Conservation (phyloP, 495 filamentous ascomycete genomes). For the Penicillium flavigenum region DNA sequence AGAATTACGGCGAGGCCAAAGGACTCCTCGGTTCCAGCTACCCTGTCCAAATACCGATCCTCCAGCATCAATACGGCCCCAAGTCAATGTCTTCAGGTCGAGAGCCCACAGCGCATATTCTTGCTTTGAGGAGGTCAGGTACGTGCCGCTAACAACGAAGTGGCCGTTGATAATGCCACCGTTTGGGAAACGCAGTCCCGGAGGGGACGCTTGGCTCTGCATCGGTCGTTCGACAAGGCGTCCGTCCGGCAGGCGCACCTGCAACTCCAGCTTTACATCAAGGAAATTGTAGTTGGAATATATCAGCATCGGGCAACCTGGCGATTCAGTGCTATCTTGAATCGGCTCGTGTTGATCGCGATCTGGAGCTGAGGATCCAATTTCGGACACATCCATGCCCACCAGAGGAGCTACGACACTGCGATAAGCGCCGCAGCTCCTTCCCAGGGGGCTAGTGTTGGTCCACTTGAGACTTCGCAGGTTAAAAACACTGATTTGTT, state of each 20-base stretch:
- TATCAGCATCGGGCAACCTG: conserved; percentile 85
- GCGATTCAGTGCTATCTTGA: conserved; percentile 40
- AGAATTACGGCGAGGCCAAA: conserved; percentile 89
- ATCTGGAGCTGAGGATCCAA: conserved; percentile 57
- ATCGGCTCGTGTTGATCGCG: conserved; percentile 38
- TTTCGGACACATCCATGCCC: conserved; percentile 63
- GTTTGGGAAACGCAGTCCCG: conserved; percentile 91
- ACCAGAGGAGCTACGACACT: conserved; percentile 88
- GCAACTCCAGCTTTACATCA: conserved; percentile 92
- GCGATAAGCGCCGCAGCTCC: conserved; percentile 92
- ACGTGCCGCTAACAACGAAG: conserved; percentile 95
- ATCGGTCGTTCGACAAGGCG: conserved; percentile 83
- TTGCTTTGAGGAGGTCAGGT: conserved; percentile 94
- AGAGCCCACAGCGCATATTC: conserved; percentile 98
- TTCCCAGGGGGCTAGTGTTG: conserved; percentile 75
- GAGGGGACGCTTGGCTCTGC: conserved; percentile 81
- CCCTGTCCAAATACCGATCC: conserved; percentile 90
- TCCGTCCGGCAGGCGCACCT: conserved; percentile 82
- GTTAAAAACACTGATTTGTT: conserved; percentile 98
- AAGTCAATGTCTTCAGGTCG: conserved; percentile 80
- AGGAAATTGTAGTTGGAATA: conserved; percentile 99
- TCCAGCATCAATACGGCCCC: conserved; percentile 95
- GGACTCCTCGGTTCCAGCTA: conserved; percentile 91
- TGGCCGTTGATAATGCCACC: conserved; percentile 91
- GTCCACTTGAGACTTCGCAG: conserved; percentile 96